phyloP scores from a whole-genome alignment of 2,329 filamentous ascomycete genomes.

The Claviceps cyperi region DNA sequence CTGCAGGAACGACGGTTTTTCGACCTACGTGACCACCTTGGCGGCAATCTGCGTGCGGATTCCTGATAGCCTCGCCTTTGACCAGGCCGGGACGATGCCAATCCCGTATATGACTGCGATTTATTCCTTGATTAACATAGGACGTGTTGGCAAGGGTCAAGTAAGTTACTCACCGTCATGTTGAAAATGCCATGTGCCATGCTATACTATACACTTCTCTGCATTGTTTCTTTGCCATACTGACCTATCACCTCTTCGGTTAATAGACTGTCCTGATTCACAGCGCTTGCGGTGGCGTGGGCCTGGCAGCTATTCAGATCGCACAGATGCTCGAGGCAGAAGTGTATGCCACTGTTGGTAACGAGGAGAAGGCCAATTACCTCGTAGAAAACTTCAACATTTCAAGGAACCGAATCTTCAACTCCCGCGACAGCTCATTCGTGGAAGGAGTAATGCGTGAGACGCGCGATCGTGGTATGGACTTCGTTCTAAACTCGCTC shows the following conservation, averaged over 20 bases:
- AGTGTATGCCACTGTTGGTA: neutral
- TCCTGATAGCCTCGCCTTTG: conserved; percentile 14
- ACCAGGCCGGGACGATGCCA: conserved; percentile 20
- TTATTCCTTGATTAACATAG: conserved; percentile 4
- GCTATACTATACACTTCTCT: too few species aligned
- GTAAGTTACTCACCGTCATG: neutral
- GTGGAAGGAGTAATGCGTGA: conserved; percentile 6
- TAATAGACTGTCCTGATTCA: conserved; percentile 18
- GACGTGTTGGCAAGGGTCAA: conserved; percentile 5
- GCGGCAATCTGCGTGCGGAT: neutral
- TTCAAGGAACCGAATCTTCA: neutral
- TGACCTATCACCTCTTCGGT: neutral
- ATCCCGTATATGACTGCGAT: conserved; percentile 19
- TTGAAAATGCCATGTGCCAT: neutral
- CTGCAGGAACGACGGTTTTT: neutral
- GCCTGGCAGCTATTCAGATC: conserved; percentile 15
- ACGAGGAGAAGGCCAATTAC: neutral
- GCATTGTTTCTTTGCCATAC: neutral
- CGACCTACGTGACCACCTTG: neutral
- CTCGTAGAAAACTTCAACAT: neutral
- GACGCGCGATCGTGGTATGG: conserved; percentile 13
- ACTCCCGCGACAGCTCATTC: neutral
- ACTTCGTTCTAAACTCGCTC: conserved; percentile 16
- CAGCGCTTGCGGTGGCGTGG: conserved; percentile 16
- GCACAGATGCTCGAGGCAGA: neutral